Percentiles rank a stretch among this genome's conserved stretches.
These are phyloP conservation scores for Schoenoplectus triqueter DNA, from an alignment of 202 grass and related monocot genomes.

Conservation along the genomic window DNA sequence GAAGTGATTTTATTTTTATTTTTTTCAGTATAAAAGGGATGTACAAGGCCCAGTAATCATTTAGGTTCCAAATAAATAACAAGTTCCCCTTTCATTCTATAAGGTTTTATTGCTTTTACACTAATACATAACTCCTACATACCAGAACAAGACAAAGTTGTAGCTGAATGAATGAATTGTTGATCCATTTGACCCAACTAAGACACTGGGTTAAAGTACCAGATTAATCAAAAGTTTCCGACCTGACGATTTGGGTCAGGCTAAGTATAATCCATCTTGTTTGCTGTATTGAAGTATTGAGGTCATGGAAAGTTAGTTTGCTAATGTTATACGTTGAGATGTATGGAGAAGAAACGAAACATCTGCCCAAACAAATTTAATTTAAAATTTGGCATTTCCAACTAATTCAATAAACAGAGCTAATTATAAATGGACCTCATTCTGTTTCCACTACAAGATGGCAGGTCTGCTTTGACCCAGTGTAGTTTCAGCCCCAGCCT, in stretches of 20 bases:
- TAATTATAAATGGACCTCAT: background rate
- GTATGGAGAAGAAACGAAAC: background rate
- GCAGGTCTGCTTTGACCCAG: too few relatives aligned
- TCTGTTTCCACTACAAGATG: background rate
- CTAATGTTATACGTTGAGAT: background rate
- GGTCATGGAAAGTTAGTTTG: too few relatives aligned
- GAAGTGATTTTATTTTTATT: too few relatives aligned
- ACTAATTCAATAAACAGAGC: background rate
- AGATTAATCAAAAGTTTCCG: too few relatives aligned
- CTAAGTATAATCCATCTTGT: too few relatives aligned
- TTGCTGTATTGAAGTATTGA: background rate
- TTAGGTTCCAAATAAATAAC: background rate
- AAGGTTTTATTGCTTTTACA: background rate
- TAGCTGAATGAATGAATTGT: conserved; percentile 7
- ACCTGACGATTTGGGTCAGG: too few relatives aligned
- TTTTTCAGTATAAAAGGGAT: too few relatives aligned
- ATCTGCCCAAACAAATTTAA: background rate
- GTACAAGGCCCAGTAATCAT: background rate
- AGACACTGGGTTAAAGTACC: too few relatives aligned
- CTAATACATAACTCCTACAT: background rate
- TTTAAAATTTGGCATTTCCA: background rate
- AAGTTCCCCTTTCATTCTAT: conserved; percentile 7
- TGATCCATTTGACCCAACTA: too few relatives aligned
- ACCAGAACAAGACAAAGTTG: conserved; percentile 11
- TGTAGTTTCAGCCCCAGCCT: background rate